phyloP scores from a whole-genome alignment of 768 basidiomycete genomes.

The Coprinopsis marcescibilis region DNA sequence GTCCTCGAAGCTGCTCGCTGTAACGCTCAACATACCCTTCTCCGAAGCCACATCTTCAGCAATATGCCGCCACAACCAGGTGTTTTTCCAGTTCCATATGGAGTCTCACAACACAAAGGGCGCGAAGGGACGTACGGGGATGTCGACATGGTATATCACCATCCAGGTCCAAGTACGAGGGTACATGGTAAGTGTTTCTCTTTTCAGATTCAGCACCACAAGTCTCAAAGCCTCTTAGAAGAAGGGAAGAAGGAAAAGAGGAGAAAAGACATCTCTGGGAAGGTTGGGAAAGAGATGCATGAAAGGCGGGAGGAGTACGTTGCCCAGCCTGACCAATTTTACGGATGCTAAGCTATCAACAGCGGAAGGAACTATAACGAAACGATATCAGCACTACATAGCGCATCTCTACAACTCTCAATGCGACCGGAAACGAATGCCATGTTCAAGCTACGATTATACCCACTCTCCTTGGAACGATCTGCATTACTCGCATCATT shows the following conservation, averaged over 20 bases:
- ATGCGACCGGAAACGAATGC: conserved; percentile 62
- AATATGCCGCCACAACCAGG: conserved; percentile 67
- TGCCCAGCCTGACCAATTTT: too few species aligned
- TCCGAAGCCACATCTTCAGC: background rate
- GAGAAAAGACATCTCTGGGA: conserved; percentile 63
- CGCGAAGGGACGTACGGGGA: conserved; percentile 15
- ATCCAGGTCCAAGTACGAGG: conserved; percentile 38
- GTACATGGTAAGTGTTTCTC: conserved; percentile 31
- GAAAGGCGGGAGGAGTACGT: conserved; percentile 73
- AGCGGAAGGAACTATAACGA: conserved; percentile 62
- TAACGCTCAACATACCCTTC: background rate
- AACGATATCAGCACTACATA: conserved; percentile 54
- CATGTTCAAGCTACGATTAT: conserved; percentile 65
- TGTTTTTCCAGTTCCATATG: conserved; percentile 57
- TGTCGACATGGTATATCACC: conserved; percentile 28
- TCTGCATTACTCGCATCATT: conserved; percentile 66
- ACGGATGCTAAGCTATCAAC: too few species aligned
- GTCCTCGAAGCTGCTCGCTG: background rate
- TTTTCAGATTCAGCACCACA: background rate
- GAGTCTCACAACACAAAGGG: conserved; percentile 26
- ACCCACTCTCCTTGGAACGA: conserved; percentile 71
- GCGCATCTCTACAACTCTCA: conserved; percentile 54
- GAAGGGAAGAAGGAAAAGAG: conserved; percentile 59
- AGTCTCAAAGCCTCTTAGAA: conserved; percentile 16
- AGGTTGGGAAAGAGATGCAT: conserved; percentile 64